phyloP scores from a whole-genome alignment of 2,329 filamentous ascomycete genomes.

The Colletotrichum sp. region DNA sequence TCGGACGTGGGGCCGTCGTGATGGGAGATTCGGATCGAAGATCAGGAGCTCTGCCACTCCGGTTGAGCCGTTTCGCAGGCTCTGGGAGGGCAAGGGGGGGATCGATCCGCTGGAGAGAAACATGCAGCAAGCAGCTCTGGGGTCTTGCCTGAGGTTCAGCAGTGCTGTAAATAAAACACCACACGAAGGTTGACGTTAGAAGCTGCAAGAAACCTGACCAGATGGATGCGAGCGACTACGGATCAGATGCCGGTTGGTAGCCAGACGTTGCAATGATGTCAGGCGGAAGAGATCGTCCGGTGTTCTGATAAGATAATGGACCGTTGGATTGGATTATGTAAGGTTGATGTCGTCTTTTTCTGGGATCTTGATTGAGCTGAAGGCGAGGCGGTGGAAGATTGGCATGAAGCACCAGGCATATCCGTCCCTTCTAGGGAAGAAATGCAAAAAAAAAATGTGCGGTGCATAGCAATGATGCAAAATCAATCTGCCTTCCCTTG shows the following conservation, averaged over 20 bases:
- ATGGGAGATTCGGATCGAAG: not conserved
- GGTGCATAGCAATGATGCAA: constrained; percentile 3
- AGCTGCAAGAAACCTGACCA: not conserved
- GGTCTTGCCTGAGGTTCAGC: not conserved
- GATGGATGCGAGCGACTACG: not conserved
- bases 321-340: not conserved
- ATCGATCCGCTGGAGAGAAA: not conserved
- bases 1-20: not conserved
- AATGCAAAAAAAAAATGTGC: not conserved
- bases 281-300: not conserved
- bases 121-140: not conserved
- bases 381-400: not conserved
- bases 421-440: not conserved
- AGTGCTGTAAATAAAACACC: not conserved
- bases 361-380: not conserved
- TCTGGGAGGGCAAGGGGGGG: no score
- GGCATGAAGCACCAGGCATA: not conserved
- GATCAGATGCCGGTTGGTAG: not conserved
- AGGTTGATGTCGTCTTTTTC: not conserved
- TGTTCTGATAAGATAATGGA: not conserved
- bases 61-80: not conserved
- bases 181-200: not conserved
- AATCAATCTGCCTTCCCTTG: not conserved
- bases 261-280: not conserved
- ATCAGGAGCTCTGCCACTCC: not conserved